Evolutionary conservation across 192 early-diverging fungal genomes (phyloP), one percentile per base, ranked within the genome.

Genomic region (Entomortierella chlamydospora): DNA sequence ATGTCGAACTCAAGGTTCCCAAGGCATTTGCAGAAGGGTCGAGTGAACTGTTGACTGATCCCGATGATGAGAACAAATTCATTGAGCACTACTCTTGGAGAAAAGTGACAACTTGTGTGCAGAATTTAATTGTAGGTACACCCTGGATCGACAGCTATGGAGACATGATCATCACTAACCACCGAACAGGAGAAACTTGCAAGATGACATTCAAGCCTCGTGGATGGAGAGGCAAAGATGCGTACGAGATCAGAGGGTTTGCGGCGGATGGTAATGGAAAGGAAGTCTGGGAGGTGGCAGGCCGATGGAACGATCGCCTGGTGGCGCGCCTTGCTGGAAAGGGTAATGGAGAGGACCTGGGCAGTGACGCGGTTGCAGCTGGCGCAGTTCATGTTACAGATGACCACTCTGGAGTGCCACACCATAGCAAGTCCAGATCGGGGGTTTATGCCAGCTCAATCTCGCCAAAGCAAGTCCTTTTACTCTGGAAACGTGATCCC

Each of bases 101-200:
- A 72, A 97, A 97, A 82, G 92, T 95, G 58, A 93, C 91, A 5
- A 94, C 93, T 18, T 89, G 86, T 61, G 95, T 97, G 26, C 91
- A 95, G 56, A 95, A 95, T 79, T 81, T 97, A 61, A 95, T 97
- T 81, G 83, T 92, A 9, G 95, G 94, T 26, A 93, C 85, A 52
- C 89, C 94, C 23, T 92, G 90, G 88, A 93, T 97, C 64, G 94
- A 95, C 64, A 91, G 94, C 68, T 90, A 91, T 68, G 95, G 95
- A 41, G 95, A 97, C 62, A 90, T 97, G 82, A 73, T 89, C n/a
- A 86, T 95, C 22, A 71, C 77, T 17, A 97, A 97, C 81, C 91
- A 91, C 81, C 87, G 91, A n/a, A 95, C 95, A 0, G 92, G 93
- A 37, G 94, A 97, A 60, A 63, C 60, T n/a, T 93, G 91, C 61